phyloP scores from a whole-genome alignment of 2,329 filamentous ascomycete species.

The Exophiala lecanii-corni region DNA sequence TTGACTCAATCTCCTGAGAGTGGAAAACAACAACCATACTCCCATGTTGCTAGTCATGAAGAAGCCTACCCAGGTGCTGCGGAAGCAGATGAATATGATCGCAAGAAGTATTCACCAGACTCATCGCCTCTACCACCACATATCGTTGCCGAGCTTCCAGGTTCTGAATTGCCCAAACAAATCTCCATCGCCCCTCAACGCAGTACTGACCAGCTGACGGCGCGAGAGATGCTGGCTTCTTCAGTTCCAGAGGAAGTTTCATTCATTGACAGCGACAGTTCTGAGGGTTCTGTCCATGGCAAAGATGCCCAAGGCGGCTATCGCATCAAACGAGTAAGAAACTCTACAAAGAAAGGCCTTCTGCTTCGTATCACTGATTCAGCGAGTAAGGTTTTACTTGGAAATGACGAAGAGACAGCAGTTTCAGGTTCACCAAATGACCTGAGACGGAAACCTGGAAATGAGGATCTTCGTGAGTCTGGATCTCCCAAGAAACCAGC shows the following conservation, averaged over 20 bases:
- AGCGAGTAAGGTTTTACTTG: slow-evolving; percentile 18
- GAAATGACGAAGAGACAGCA: slow-evolving; percentile 2
- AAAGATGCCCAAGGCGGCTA: slow-evolving; percentile 20
- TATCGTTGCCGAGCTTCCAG: neutral
- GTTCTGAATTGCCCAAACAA: too few relatives aligned
- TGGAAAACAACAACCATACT: neutral
- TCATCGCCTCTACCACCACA: neutral
- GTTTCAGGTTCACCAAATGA: neutral
- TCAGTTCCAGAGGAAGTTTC: slow-evolving; percentile 11
- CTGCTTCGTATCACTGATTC: slow-evolving; percentile 23
- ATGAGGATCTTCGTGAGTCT: slow-evolving; percentile 9
- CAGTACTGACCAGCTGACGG: slow-evolving; percentile 4
- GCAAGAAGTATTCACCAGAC: neutral
- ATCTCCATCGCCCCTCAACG: neutral
- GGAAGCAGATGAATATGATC: slow-evolving; percentile 2
- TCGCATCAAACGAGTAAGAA: slow-evolving; percentile 14
- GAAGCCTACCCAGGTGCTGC: neutral
- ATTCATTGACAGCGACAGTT: slow-evolving; percentile 5
- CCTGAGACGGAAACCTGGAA: slow-evolving; percentile 11
- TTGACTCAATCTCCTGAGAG: neutral
- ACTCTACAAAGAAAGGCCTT: slow-evolving; percentile 11
- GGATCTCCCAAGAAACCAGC: too few relatives aligned
- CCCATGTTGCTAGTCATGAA: neutral
- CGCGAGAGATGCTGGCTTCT: slow-evolving; percentile 13
- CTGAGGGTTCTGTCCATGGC: slow-evolving; percentile 9